Base-by-base conservation (phyloP, 371 early-diverging fungal genomes). In the Rhizopus stolonifer region DNA sequence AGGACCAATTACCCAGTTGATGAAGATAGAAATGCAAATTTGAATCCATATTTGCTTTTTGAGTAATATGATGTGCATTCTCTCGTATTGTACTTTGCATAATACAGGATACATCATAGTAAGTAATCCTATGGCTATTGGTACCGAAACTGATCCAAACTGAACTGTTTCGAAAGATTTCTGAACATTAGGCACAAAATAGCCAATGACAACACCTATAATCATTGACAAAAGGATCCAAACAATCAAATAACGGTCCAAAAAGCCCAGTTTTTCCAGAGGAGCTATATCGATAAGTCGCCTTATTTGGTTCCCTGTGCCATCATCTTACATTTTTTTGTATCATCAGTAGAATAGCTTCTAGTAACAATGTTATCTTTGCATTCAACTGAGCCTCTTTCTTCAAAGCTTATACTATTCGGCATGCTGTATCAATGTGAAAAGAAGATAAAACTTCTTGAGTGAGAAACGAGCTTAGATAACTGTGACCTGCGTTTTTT, bases 61-160 rank as follows among this genome's bases (percentile, higher is more conserved):
- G 11, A 48, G 51, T 33, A 84, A 50, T 15, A 85, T 64, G 13
- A 40, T 44, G 1, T 65, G 67, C 2, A 87, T 53, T 17, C 53
- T 46, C 43, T 84, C 86, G 58, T 85, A 89, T 53, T 77, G 70
- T 9, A 89, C 80, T 55, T 83, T 82, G 48, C 85, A 84, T 8
- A 89, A 70, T 6, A 89, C 85, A 1, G 89, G 89, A 40, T 84
- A 85, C 87, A 89, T 89, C 87, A 87, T 87, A 18, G 73, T 49
- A 4, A 86, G 67, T 31, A 89, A 55, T 0, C 87, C 88, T 26
- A 87, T 60, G 18, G 83, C 79, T 32, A 87, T 82, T 0, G 90
- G 87, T 2, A 87, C 64, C 5, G 86, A 86, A 0, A 89, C 90
- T 9, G 77, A 81, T n/a, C 71, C 83, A 46, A 89, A 69, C 34